A percentile compares a stretch with the other conserved stretches of the same genome.
Evolutionary conservation across 164 flowering plant genomes (phyloP).

Genomic region (Macadamia integrifolia): DNA sequence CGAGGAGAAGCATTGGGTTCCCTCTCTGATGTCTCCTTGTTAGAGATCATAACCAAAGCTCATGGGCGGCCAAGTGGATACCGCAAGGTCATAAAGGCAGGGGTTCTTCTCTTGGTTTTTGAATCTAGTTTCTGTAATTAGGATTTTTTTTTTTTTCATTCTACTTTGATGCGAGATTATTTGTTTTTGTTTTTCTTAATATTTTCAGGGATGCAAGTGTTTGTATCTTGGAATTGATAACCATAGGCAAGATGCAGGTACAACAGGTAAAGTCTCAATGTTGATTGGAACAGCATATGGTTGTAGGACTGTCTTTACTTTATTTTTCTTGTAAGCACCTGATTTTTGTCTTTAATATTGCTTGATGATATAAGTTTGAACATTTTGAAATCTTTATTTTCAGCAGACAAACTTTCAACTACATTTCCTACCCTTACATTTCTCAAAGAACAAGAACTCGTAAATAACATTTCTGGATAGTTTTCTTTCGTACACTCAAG

Average conservation of each 20-base stretch:
- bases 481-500: no score
- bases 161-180: not conserved
- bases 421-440: no score
- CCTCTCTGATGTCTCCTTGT: conserved; percentile 75
- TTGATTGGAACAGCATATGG: no score
- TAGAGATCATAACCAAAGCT: conserved; percentile 73
- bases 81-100: conserved; percentile 83
- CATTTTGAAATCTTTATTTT: no score
- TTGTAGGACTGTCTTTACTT: no score
- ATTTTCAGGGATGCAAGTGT: conserved; percentile 72
- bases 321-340: no score
- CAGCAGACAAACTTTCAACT: no score
- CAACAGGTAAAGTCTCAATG: conserved; percentile 58
- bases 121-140: not conserved
- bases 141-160: not conserved
- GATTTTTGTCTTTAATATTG: no score
- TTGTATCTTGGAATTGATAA: conserved; percentile 75
- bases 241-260: conserved; percentile 69
- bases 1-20: conserved; percentile 89
- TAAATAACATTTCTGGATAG: no score
- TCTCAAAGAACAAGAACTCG: no score
- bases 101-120: conserved; percentile 7
- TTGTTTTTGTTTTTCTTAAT: not conserved
- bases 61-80: conserved; percentile 88
- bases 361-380: no score